These are phyloP conservation scores for Lenwebbia sp. DNA, from an alignment of 345 rosid species.

Conservation along the genomic window DNA sequence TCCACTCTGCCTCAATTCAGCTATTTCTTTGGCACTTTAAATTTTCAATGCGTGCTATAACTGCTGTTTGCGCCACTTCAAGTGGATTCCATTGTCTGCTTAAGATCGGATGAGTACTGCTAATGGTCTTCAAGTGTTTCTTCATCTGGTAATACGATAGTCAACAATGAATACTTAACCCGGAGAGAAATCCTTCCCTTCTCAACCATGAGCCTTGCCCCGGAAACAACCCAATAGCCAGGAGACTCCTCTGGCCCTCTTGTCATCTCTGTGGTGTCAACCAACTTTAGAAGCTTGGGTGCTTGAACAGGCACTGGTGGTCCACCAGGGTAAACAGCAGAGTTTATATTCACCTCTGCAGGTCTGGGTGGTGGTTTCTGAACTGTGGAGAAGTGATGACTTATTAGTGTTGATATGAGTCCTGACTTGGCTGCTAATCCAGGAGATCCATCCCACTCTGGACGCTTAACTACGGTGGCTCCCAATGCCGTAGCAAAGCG, in stretches of 20 bases:
- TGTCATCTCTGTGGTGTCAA: constrained; percentile 84
- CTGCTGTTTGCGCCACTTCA: not conserved
- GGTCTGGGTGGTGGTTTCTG: constrained; percentile 79
- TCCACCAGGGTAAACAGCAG: constrained; percentile 88
- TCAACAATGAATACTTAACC: constrained; percentile 79
- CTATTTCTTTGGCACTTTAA: not conserved
- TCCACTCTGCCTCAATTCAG: not conserved
- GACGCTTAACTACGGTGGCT: constrained; percentile 40
- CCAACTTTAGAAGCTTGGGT: constrained; percentile 74
- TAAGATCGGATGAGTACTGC: not conserved
- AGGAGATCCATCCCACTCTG: constrained; percentile 90
- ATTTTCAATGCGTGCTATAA: not conserved
- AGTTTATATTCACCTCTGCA: constrained; percentile 85
- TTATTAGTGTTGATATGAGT: constrained; percentile 77
- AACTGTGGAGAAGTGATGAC: constrained; percentile 80
- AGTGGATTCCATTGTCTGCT: not conserved
- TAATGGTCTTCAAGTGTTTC: constrained; percentile 16
- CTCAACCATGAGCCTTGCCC: constrained; percentile 77
- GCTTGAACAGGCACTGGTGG: constrained; percentile 89
- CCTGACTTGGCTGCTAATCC: constrained; percentile 73
- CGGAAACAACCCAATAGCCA: constrained; percentile 94
- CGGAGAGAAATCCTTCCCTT: constrained; percentile 83
- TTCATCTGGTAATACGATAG: constrained; percentile 45
- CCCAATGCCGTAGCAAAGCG: constrained; percentile 61
- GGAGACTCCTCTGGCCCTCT: constrained; percentile 93